Conservation (phyloP, 176 grass and related monocot species). For the Rhynchospora breviuscula region DNA sequence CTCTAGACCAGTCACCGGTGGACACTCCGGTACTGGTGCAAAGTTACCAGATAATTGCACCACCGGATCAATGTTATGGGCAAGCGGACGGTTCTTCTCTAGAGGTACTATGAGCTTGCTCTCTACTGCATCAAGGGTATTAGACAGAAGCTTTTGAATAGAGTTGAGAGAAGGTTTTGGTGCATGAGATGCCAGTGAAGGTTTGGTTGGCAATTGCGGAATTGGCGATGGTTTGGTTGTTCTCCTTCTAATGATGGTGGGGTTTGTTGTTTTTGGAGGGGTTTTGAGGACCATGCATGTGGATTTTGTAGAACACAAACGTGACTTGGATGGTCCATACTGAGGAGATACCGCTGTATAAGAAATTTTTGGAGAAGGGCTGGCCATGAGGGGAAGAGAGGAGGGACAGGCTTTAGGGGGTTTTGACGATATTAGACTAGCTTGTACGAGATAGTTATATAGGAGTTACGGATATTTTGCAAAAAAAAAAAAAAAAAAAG, state of each 20-base stretch:
- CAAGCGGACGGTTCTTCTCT: constrained; percentile 39
- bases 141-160: constrained; percentile 8
- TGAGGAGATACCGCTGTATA: background rate
- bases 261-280: background rate
- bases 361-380: background rate
- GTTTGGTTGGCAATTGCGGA: background rate
- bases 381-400: background rate
- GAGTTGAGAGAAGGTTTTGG: constrained; percentile 9
- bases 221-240: background rate
- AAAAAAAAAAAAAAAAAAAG: too few relatives aligned
- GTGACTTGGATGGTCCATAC: background rate
- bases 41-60: constrained; percentile 85
- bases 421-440: background rate
- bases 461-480: background rate
- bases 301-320: background rate
- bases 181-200: background rate
- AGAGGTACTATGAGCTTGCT: constrained; percentile 35
- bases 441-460: background rate
- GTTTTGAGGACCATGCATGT: constrained; percentile 23
- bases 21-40: constrained; percentile 53
- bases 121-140: constrained; percentile 28
- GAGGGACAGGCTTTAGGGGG: background rate
- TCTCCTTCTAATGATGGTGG: background rate
- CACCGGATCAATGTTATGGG: constrained; percentile 46
- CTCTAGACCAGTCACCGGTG: constrained; percentile 25